phyloP scores from a whole-genome alignment of 2,329 filamentous ascomycete genomes.

The Colletotrichum sp. region DNA sequence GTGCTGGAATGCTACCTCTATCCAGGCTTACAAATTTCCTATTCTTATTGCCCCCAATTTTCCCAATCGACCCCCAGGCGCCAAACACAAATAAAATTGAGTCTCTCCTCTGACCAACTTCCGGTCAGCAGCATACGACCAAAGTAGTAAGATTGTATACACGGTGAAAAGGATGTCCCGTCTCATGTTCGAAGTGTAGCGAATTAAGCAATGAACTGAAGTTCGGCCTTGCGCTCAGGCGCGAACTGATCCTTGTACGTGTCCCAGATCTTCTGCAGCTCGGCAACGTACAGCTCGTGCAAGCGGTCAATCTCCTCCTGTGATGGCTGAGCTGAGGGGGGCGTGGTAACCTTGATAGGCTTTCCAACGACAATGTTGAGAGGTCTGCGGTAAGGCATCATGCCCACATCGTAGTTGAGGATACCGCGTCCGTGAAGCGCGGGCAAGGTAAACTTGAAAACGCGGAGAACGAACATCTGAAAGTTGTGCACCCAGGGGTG shows the following conservation, averaged over 20 bases:
- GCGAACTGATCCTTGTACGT: slow-evolving; percentile 80
- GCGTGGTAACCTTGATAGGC: slow-evolving; percentile 73
- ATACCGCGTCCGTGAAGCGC: slow-evolving; percentile 89
- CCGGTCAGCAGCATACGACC: background rate
- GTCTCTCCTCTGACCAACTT: background rate
- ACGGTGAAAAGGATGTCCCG: background rate
- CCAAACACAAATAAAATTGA: background rate
- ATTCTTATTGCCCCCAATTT: background rate
- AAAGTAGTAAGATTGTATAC: background rate
- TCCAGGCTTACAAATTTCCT: background rate
- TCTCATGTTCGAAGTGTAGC: background rate
- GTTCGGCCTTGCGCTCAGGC: slow-evolving; percentile 62
- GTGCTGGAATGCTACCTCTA: background rate
- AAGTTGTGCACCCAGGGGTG: slow-evolving; percentile 81
- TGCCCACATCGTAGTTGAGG: slow-evolving; percentile 96
- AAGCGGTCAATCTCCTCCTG: slow-evolving; percentile 79
- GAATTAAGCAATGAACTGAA: slow-evolving; percentile 65
- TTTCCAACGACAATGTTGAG: slow-evolving; percentile 89
- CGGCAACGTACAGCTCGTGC: slow-evolving; percentile 78
- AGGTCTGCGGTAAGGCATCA: slow-evolving; percentile 90
- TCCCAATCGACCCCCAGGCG: background rate
- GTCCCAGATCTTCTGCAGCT: slow-evolving; percentile 76
- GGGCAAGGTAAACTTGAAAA: slow-evolving; percentile 91
- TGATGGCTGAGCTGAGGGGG: slow-evolving; percentile 65
- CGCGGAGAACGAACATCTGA: slow-evolving; percentile 83